A percentile compares a stretch with the other conserved stretches of the same genome.
phyloP scores from a whole-genome alignment of 768 basidiomycete species.

The Coprinopsis marcescibilis region DNA sequence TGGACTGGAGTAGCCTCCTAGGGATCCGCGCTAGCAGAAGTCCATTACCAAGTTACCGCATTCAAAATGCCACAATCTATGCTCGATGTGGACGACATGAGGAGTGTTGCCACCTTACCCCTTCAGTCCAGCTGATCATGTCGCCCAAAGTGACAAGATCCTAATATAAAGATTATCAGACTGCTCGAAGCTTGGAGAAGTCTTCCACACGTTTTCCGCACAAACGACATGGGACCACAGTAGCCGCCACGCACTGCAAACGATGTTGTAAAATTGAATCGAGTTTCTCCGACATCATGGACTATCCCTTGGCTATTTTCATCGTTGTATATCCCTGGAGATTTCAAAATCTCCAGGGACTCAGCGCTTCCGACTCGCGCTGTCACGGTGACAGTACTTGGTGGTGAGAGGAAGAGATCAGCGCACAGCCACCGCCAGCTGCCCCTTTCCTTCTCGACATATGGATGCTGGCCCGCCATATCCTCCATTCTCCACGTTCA shows the following conservation, averaged over 20 bases:
- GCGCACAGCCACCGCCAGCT: neutral
- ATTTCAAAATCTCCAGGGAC: too few relatives aligned
- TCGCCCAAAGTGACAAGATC: neutral
- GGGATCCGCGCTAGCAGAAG: neutral
- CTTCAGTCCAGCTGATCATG: neutral
- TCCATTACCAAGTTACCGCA: too few relatives aligned
- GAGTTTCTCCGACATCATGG: too few relatives aligned
- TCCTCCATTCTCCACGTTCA: slow-evolving; percentile 7
- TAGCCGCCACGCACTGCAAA: too few relatives aligned
- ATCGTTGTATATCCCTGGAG: too few relatives aligned
- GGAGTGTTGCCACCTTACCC: neutral
- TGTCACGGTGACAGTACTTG: too few relatives aligned
- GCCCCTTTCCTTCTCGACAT: slow-evolving; percentile 2
- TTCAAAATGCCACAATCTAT: neutral
- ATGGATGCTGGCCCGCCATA: slow-evolving; percentile 11
- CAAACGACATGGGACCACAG: too few relatives aligned
- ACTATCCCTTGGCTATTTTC: too few relatives aligned
- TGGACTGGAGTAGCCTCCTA: slow-evolving; percentile 1
- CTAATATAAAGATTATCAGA: neutral
- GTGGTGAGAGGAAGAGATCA: neutral
- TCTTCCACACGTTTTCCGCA: neutral
- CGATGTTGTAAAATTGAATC: too few relatives aligned
- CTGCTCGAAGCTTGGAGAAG: neutral
- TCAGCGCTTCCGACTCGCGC: too few relatives aligned
- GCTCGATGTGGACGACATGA: neutral